These are phyloP conservation scores for Colletotrichum liriopes DNA, from an alignment of 2,329 filamentous ascomycete species.

Conservation along the genomic window DNA sequence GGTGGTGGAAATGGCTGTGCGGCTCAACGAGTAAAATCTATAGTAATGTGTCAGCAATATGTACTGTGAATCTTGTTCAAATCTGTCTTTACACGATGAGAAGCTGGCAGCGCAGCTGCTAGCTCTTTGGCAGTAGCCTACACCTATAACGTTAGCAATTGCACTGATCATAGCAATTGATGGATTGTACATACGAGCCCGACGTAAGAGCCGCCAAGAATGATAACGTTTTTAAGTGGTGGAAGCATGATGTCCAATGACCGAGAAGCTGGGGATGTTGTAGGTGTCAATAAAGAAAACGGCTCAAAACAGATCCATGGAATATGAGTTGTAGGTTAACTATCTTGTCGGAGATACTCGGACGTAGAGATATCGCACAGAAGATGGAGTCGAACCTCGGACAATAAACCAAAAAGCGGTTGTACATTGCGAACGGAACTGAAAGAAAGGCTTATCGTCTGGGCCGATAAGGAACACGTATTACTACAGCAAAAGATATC, in stretches of 20 bases:
- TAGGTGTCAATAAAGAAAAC: too few relatives aligned
- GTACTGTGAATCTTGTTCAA: neutral
- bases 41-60: neutral
- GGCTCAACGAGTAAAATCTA: conserved; percentile 33
- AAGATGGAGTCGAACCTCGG: neutral
- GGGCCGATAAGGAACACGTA: neutral
- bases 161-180: neutral
- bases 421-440: neutral
- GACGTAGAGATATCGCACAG: neutral
- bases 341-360: neutral
- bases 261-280: too few relatives aligned
- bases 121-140: conserved; percentile 24
- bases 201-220: conserved; percentile 62
- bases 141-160: neutral
- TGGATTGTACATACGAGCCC: conserved; percentile 51
- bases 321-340: neutral
- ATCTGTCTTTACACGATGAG: conserved; percentile 18
- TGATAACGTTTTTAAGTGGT: conserved; percentile 53
- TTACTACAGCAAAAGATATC: neutral
- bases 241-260: neutral
- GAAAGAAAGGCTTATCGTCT: too few relatives aligned
- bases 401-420: neutral
- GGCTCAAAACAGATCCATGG: too few relatives aligned
- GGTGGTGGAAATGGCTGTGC: conserved; percentile 36
- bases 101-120: conserved; percentile 23